Evolutionary conservation across 2,329 filamentous ascomycete species (phyloP), one percentile per base, ranked within the genome.

Genomic region (Ophiostoma himal-ulmi): DNA sequence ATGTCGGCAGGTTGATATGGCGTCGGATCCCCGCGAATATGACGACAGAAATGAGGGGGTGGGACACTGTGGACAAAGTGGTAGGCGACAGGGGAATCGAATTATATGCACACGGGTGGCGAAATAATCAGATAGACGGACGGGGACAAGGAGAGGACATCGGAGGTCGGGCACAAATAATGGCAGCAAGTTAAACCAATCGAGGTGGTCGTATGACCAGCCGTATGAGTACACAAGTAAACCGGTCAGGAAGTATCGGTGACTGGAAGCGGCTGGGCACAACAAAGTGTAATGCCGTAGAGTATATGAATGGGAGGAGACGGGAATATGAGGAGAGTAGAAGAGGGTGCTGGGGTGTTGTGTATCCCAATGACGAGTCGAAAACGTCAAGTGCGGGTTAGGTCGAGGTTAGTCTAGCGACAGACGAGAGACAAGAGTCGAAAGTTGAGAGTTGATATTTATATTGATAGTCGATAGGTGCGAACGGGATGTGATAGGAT

Each of bases 1-100:
- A 57, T 48, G 44, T 48, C 44, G 44, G 6, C 20, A n/a, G 14
- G 44, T 48, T 17, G 44, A 17, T 26, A 22, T 22, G 30, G 52
- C 14, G 57, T 62, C 26, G 10, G 57, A 62, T 30, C 57, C 57
- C 57, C 57, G 57, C 57, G 57, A 34, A 62, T 62, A 62, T 62
- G 57, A 62, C 57, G 57, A 34, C 22, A 17, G 57, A 54, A 54
- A 34, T 17, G 57, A 62, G 26, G 26, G 57, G 26, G 26, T 54
- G 48, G 20, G 44, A 52, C 30, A 30, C 30, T 44, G 14, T 17
- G 3, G 54, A 60, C 17, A 26, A 34, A 17, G 26, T 3, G 20
- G 26, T 3, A 22, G n/a, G n/a, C 48, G n/a, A 14, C n/a, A 10
- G 48, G 20, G 20, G 48, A 54, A 6, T 22, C 26, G 11, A 22